Conservation (phyloP, 2,329 filamentous ascomycete species). For the Aureobasidium sp. region DNA sequence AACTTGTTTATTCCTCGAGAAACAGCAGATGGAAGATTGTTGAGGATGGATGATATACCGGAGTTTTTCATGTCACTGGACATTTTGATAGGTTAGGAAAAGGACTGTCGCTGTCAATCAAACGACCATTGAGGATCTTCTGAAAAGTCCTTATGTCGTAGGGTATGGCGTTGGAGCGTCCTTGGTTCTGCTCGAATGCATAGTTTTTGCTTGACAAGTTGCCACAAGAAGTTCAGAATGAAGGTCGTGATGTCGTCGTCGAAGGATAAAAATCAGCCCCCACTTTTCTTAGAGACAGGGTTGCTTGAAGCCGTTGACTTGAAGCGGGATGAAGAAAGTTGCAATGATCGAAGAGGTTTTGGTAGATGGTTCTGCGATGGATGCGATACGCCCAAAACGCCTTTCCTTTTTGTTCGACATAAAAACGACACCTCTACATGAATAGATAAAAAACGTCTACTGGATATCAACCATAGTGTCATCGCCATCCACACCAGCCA, state of each 20-base stretch:
- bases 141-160: not conserved
- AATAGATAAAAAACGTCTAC: not conserved
- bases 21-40: not conserved
- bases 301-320: not conserved
- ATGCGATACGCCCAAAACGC: not conserved
- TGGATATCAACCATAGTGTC: slow-evolving; percentile 70
- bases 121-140: not conserved
- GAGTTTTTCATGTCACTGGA: not conserved
- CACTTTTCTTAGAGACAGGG: not conserved
- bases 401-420: not conserved
- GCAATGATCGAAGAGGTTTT: no score
- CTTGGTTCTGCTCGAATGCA: not conserved
- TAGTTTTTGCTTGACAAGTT: not conserved
- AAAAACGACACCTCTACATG: not conserved
- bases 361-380: no score
- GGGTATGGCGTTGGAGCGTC: not conserved
- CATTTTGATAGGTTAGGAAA: not conserved
- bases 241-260: not conserved
- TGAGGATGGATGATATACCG: not conserved
- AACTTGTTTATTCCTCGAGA: not conserved
- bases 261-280: not conserved
- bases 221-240: no score
- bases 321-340: no score
- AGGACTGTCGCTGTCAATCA: not conserved
- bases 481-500: slow-evolving; percentile 54